Percentiles rank a stretch among this genome's conserved stretches.
Evolutionary conservation across 2,329 filamentous ascomycete genomes (phyloP).

Genomic region (Rutstroemia sydowiana): DNA sequence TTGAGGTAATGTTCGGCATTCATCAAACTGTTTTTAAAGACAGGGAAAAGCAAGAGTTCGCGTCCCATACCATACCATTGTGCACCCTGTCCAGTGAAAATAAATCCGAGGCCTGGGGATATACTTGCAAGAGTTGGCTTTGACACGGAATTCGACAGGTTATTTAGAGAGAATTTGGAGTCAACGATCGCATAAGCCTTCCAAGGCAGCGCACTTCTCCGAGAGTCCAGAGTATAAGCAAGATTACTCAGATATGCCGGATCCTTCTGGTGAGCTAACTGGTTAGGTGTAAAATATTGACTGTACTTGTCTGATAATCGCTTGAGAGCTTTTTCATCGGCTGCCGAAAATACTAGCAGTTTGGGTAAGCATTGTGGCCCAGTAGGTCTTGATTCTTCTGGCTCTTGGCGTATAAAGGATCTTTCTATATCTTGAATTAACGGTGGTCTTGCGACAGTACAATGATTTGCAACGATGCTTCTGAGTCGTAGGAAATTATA

Average conservation of each 20-base stretch:
- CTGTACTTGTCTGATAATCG: not conserved
- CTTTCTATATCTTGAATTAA: not conserved
- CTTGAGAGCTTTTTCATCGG: not conserved
- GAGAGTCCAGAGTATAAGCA: slow-evolving; percentile 1
- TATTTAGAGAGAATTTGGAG: not conserved
- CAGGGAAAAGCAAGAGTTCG: slow-evolving; percentile 9
- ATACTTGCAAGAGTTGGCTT: not conserved
- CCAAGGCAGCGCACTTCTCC: slow-evolving; percentile 6
- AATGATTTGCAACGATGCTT: not conserved
- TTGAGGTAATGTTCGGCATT: slow-evolving; percentile 18
- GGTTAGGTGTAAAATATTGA: not conserved
- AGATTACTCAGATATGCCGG: not conserved
- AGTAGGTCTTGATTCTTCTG: not conserved
- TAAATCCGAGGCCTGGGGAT: slow-evolving; percentile 3
- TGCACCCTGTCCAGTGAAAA: slow-evolving; percentile 21
- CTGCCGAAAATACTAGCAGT: not conserved
- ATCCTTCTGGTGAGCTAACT: not conserved
- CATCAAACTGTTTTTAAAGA: slow-evolving; percentile 13
- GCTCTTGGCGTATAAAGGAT: no score
- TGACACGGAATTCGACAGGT: not conserved
- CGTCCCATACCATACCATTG: slow-evolving; percentile 19
- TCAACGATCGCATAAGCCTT: not conserved
- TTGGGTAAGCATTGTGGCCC: not conserved
- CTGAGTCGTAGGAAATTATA: not conserved
- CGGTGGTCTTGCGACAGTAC: not conserved